Percentiles rank a stretch among this genome's conserved stretches.
Evolutionary conservation across 768 basidiomycete species (phyloP).

Genomic region (Suillus paluster): DNA sequence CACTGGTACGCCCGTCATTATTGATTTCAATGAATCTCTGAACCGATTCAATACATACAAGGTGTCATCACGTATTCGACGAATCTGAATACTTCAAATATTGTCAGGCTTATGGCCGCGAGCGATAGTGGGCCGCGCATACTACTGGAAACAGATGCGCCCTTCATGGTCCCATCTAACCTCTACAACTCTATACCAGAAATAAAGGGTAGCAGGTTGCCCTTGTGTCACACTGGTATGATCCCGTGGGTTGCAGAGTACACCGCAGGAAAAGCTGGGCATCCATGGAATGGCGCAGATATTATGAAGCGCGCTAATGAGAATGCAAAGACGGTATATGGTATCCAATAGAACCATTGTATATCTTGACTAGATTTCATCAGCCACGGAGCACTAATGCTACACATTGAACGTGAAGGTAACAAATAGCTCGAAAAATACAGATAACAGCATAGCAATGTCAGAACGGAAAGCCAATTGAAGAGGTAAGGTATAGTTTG

Average conservation of each 20-base stretch:
- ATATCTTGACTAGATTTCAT: not conserved
- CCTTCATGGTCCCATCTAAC: constrained; percentile 84
- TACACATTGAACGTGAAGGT: constrained; percentile 8
- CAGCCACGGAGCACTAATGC: too few relatives aligned
- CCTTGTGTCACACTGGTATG: constrained; percentile 80
- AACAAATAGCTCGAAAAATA: not conserved
- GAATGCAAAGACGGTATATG: constrained; percentile 69
- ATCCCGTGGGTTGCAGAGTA: constrained; percentile 86
- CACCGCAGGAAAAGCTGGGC: constrained; percentile 52
- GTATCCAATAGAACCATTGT: constrained; percentile 26
- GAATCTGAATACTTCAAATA: constrained; percentile 70
- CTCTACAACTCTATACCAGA: constrained; percentile 60
- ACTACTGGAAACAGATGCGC: constrained; percentile 85
- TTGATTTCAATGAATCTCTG: not conserved
- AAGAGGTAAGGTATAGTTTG: not conserved
- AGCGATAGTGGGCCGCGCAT: constrained; percentile 31
- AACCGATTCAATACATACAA: constrained; percentile 22
- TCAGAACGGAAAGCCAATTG: not conserved
- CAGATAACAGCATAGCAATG: not conserved
- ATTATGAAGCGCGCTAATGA: constrained; percentile 66
- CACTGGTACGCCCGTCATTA: constrained; percentile 50
- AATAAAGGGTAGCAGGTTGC: constrained; percentile 58
- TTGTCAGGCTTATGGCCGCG: constrained; percentile 59
- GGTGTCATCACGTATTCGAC: constrained; percentile 83
- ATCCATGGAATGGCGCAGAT: constrained; percentile 54